Conservation (phyloP, 352 stramenopile species). For the Phytophthora megakarya region DNA sequence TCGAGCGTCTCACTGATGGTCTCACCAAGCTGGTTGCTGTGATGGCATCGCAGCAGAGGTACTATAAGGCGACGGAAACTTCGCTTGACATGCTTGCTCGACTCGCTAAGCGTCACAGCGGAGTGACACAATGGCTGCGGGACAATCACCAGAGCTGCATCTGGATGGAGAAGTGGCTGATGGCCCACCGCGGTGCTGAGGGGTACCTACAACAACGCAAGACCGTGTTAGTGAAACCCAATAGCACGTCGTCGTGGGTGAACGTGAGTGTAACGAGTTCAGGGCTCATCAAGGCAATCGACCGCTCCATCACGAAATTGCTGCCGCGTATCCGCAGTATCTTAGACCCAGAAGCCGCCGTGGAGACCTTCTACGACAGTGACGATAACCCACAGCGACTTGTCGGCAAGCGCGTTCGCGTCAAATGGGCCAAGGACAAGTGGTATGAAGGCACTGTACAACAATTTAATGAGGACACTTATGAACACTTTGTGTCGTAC, state of each 20-base stretch:
- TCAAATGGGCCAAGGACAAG: conserved; percentile 91
- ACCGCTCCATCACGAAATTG: conserved; percentile 63
- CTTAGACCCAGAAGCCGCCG: conserved; percentile 40
- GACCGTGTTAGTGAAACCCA: conserved; percentile 84
- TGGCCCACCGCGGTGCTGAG: conserved; percentile 62
- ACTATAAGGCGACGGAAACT: conserved; percentile 86
- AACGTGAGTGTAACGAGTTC: conserved; percentile 63
- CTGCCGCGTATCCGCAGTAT: conserved; percentile 62
- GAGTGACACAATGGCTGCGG: conserved; percentile 67
- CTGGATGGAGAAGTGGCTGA: conserved; percentile 88
- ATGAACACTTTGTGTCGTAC: conserved; percentile 86
- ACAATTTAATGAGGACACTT: conserved; percentile 77
- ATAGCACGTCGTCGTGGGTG: conserved; percentile 84
- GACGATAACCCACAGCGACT: conserved; percentile 87
- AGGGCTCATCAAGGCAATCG: conserved; percentile 64
- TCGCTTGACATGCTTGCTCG: conserved; percentile 88
- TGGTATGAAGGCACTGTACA: conserved; percentile 86
- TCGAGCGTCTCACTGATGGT: conserved; percentile 63
- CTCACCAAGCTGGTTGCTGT: conserved; percentile 79
- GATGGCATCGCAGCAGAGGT: conserved; percentile 86
- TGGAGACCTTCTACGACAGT: conserved; percentile 89
- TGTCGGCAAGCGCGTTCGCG: conserved; percentile 81
- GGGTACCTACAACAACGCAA: conserved; percentile 76
- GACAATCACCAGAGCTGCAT: conserved; percentile 66
- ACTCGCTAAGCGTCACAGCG: conserved; percentile 75